Evolutionary conservation across 345 rosid genomes (phyloP).

Genomic region (Brassica rapa): DNA sequence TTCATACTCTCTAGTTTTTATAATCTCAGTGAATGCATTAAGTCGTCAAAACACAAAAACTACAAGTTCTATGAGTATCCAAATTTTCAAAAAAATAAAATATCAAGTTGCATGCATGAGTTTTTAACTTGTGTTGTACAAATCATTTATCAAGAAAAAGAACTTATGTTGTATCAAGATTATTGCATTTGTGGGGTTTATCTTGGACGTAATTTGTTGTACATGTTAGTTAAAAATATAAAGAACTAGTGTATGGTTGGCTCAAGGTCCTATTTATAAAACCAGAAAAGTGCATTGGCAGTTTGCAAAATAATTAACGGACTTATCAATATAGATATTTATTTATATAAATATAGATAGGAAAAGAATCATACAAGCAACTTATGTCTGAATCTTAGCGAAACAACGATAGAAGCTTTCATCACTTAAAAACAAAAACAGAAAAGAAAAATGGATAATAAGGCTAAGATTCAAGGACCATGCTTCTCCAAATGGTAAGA

Average conservation of each 20-base stretch:
- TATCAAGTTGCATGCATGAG: too few species aligned
- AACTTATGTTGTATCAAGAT: background rate
- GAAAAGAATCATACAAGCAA: background rate
- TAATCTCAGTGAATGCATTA: too few species aligned
- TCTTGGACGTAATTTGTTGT: constrained; percentile 1
- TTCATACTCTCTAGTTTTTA: too few species aligned
- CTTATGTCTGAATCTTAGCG: background rate
- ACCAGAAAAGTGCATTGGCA: background rate
- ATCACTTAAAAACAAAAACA: background rate
- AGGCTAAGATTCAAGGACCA: constrained; percentile 9
- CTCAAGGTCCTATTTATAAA: background rate
- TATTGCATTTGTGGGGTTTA: background rate
- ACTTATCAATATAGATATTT: background rate
- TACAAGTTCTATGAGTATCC: too few species aligned
- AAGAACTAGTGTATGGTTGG: background rate
- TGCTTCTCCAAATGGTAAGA: background rate
- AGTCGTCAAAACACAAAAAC: too few species aligned
- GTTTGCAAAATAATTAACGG: background rate
- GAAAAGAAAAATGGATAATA: background rate
- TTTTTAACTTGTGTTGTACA: too few species aligned
- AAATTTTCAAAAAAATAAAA: too few species aligned
- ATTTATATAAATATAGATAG: too few species aligned
- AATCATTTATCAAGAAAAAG: too few species aligned
- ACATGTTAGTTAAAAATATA: background rate
- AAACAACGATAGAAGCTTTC: background rate